Percentiles rank a stretch among this genome's conserved stretches.
Evolutionary conservation across 177 flowering plant species (phyloP).

Genomic region (Vitis hybrid): DNA sequence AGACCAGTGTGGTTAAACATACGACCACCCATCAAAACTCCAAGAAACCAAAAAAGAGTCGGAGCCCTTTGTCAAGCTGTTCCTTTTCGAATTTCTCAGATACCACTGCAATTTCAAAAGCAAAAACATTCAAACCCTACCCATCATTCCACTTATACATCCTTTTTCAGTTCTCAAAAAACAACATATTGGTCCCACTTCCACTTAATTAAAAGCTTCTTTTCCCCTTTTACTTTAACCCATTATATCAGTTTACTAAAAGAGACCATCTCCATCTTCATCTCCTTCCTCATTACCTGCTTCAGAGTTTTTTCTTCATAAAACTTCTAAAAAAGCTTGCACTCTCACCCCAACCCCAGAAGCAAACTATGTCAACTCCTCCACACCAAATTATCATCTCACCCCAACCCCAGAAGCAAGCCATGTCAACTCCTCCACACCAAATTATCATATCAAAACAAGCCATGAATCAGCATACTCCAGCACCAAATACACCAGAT

Average conservation of each 20-base stretch:
- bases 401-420: constrained; percentile 26
- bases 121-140: constrained; percentile 27
- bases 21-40: too few species aligned
- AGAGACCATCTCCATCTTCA: constrained; percentile 1
- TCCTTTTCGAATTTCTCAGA: too few species aligned
- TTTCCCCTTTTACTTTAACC: constrained; percentile 19
- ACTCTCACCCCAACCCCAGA: constrained; percentile 29
- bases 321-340: constrained; percentile 40
- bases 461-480: constrained; percentile 12
- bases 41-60: too few species aligned
- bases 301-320: constrained; percentile 20
- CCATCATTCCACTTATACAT: constrained; percentile 6
- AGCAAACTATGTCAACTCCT: too few species aligned
- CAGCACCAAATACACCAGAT: constrained; percentile 8
- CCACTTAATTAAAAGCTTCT: constrained; percentile 46
- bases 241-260: constrained; percentile 16
- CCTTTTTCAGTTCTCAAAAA: constrained; percentile 36
- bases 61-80: too few species aligned
- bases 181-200: constrained; percentile 34
- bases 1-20: too few species aligned
- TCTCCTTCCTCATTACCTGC: constrained; percentile 7
- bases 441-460: constrained; percentile 37
- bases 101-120: constrained; percentile 17
- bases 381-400: constrained; percentile 4
- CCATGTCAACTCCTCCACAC: constrained; percentile 24